phyloP scores from a whole-genome alignment of 164 flowering plant genomes.

The Magnolia kwangsiensis region DNA sequence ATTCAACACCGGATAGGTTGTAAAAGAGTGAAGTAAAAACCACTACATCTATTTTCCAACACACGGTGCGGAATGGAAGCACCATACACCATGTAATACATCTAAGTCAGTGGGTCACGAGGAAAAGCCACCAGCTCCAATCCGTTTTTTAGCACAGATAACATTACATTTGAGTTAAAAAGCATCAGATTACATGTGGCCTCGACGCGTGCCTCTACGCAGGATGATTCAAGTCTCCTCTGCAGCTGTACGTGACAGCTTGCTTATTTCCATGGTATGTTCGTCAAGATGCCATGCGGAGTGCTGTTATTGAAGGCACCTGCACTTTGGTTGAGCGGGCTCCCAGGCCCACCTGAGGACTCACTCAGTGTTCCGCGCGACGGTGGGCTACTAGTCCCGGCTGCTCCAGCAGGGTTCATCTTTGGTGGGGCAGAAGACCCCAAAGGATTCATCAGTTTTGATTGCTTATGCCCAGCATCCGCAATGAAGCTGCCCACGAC shows the following conservation, averaged over 20 bases:
- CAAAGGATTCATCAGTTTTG: conserved; percentile 28
- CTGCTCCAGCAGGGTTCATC: conserved; percentile 28
- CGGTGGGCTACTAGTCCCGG: conserved; percentile 61
- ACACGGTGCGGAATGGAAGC: no score
- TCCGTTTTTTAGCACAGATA: not conserved
- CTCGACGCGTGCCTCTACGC: not conserved
- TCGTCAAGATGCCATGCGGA: conserved; percentile 36
- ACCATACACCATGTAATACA: no score
- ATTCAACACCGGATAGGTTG: no score
- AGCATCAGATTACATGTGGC: not conserved
- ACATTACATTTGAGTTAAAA: not conserved
- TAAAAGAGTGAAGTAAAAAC: no score
- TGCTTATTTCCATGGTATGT: conserved; percentile 63
- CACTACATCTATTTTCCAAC: no score
- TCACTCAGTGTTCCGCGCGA: conserved; percentile 74
- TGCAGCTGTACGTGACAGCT: not conserved
- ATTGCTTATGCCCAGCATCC: conserved; percentile 44
- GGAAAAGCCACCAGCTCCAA: not conserved
- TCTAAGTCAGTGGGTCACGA: not conserved
- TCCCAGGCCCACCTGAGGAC: conserved; percentile 85
- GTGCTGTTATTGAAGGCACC: conserved; percentile 55
- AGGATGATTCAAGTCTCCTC: not conserved
- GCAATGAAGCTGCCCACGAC: conserved; percentile 76
- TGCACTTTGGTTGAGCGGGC: conserved; percentile 71
- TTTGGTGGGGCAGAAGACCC: conserved; percentile 43